Conservation (phyloP, 2,329 filamentous ascomycete genomes). For the Parafenestella ontariensis region DNA sequence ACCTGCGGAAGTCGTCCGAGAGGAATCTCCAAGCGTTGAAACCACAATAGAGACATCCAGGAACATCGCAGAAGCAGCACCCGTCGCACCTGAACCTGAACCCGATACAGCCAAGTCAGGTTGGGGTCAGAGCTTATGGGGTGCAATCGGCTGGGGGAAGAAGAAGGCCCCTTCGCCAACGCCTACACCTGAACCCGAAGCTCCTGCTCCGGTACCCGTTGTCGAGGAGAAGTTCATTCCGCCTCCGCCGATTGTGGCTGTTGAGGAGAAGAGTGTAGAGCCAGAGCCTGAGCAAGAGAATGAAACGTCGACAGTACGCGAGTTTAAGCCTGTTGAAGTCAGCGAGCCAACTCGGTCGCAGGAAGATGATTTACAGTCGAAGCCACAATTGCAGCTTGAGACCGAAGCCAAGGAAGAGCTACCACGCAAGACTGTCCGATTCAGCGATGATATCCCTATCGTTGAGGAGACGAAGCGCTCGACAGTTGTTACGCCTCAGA, state of each 20-base stretch:
- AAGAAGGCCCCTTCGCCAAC: conserved; percentile 28
- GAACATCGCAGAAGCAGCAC: background rate
- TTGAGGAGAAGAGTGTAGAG: conserved; percentile 10
- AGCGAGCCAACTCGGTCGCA: background rate
- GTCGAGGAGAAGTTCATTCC: conserved; percentile 1
- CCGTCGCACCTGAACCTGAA: conserved; percentile 8
- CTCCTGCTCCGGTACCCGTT: background rate
- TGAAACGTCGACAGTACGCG: background rate
- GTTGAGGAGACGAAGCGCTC: background rate
- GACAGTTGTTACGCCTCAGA: conserved; percentile 11
- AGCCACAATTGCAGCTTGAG: conserved; percentile 6
- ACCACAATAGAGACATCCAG: background rate
- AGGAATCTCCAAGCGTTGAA: background rate
- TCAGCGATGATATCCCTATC: background rate
- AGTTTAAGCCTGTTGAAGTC: background rate
- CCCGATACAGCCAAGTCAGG: conserved; percentile 19
- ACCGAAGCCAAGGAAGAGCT: conserved; percentile 1
- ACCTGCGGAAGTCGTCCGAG: background rate
- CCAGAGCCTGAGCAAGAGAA: conserved; percentile 5
- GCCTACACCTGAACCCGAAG: conserved; percentile 8
- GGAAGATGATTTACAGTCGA: background rate
- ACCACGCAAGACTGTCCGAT: background rate
- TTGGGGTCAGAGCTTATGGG: conserved; percentile 36
- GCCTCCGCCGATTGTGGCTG: background rate
- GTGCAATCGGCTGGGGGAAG: conserved; percentile 44